Conservation (phyloP, 2,329 filamentous ascomycete genomes). For the Botrytis deweyae region DNA sequence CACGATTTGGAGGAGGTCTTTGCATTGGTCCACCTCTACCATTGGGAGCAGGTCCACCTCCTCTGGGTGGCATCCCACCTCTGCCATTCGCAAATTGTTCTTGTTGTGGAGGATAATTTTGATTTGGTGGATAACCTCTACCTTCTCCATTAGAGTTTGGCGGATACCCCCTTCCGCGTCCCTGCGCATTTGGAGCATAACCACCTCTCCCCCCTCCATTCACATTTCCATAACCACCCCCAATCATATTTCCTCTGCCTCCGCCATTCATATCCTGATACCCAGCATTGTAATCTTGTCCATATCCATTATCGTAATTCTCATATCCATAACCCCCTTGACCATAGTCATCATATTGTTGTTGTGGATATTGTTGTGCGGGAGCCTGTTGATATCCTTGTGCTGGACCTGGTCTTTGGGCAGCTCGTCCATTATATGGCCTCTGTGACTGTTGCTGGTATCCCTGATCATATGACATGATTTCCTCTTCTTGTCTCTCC, state of each 20-base stretch:
- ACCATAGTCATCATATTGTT: conserved; percentile 44
- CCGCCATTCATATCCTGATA: conserved; percentile 36
- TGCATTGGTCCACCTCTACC: conserved; percentile 35
- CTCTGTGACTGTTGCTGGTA: conserved; percentile 37
- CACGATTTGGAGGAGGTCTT: conserved; percentile 33
- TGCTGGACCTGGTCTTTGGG: conserved; percentile 33
- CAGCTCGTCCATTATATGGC: conserved; percentile 36
- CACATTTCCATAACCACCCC: conserved; percentile 27
- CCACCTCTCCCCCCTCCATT: conserved; percentile 28
- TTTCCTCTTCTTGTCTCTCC: conserved; percentile 16
- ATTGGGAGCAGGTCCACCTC: conserved; percentile 22
- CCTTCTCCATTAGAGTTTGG: conserved; percentile 17
- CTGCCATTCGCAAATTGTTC: conserved; percentile 35
- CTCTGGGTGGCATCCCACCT: conserved; percentile 32
- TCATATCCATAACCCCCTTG: conserved; percentile 38
- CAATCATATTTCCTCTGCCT: conserved; percentile 30
- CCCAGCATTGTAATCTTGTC: conserved; percentile 33
- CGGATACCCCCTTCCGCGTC: conserved; percentile 29
- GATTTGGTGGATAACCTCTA: conserved; percentile 35
- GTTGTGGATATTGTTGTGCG: conserved; percentile 62
- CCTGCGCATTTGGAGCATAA: conserved; percentile 34
- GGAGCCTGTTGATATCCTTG: conserved; percentile 34
- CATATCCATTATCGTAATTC: conserved; percentile 33
- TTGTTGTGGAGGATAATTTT: conserved; percentile 35
- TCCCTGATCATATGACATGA: conserved; percentile 39